These are phyloP conservation scores for Mortierella claussenii DNA, from an alignment of 192 early-diverging fungal species.

Conservation along the genomic window DNA sequence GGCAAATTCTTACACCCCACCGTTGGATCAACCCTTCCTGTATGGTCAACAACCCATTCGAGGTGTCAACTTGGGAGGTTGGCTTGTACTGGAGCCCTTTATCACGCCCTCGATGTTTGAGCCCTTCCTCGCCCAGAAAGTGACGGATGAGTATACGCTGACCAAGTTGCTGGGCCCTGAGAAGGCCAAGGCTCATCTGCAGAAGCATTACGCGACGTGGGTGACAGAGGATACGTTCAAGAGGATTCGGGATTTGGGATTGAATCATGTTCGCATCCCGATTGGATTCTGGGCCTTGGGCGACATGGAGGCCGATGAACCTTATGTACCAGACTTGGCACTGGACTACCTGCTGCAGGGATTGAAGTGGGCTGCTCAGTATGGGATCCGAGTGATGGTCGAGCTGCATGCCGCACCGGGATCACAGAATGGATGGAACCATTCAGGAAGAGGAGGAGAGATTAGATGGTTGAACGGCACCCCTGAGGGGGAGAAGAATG, in stretches of 20 bases:
- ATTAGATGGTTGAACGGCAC: slow-evolving; percentile 47
- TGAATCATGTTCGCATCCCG: slow-evolving; percentile 79
- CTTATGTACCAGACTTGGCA: slow-evolving; percentile 70
- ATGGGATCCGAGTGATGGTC: slow-evolving; percentile 72
- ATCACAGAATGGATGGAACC: slow-evolving; percentile 79
- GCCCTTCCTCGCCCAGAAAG: slow-evolving; percentile 25
- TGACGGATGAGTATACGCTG: slow-evolving; percentile 75
- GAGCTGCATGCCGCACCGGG: slow-evolving; percentile 79
- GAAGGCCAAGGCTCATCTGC: slow-evolving; percentile 58
- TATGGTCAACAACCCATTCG: slow-evolving; percentile 64
- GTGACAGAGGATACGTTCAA: slow-evolving; percentile 71
- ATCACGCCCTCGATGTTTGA: slow-evolving; percentile 66
- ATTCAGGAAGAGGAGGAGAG: slow-evolving; percentile 52
- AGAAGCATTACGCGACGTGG: slow-evolving; percentile 69
- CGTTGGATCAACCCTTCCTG: slow-evolving; percentile 54
- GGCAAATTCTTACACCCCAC: slow-evolving; percentile 51
- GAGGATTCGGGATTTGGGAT: slow-evolving; percentile 62
- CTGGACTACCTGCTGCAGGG: slow-evolving; percentile 66
- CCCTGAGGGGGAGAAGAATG: slow-evolving; percentile 56
- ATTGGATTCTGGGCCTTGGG: slow-evolving; percentile 78
- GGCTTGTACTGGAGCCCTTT: slow-evolving; percentile 73
- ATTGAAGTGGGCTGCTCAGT: slow-evolving; percentile 72
- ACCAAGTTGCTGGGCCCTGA: slow-evolving; percentile 67
- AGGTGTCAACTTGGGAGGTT: slow-evolving; percentile 80
- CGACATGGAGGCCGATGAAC: slow-evolving; percentile 58